Percentiles rank a stretch among this genome's conserved stretches.
Evolutionary conservation across 129 eudicot species (phyloP).

Genomic region (Artemisia annua): DNA sequence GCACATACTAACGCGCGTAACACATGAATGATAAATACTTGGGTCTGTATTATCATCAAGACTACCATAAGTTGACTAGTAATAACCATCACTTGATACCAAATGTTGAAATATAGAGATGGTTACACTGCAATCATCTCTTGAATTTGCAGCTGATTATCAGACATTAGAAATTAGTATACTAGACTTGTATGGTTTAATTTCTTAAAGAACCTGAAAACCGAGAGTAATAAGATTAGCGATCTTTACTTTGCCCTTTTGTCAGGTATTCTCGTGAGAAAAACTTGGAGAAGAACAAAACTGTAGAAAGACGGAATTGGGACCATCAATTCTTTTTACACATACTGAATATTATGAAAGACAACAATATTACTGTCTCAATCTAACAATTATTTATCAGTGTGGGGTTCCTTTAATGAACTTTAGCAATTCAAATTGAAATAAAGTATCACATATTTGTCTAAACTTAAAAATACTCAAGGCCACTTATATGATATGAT

Average conservation of each 20-base stretch:
- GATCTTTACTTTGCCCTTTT: neutral
- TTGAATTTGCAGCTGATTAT: neutral
- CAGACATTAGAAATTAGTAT: neutral
- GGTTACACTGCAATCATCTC: neutral
- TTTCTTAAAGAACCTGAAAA: conserved; percentile 3
- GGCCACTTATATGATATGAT: conserved; percentile 25
- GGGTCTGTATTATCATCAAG: neutral
- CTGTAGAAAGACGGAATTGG: neutral
- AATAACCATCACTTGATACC: neutral
- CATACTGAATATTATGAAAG: neutral
- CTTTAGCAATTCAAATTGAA: neutral
- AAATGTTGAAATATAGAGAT: neutral
- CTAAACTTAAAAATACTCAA: neutral
- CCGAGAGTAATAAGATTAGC: conserved; percentile 5
- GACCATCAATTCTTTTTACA: too few species aligned
- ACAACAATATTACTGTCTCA: neutral
- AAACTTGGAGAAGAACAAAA: conserved; percentile 7
- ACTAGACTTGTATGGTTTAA: neutral
- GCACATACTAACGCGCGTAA: neutral
- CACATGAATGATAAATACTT: neutral
- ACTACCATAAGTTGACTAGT: neutral
- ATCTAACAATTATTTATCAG: neutral
- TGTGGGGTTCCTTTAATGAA: neutral
- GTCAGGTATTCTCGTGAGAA: neutral
- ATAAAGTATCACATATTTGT: neutral